Evolutionary conservation across 2,329 filamentous ascomycete genomes (phyloP).

Genomic region (Plectosphaerella cucumerina): DNA sequence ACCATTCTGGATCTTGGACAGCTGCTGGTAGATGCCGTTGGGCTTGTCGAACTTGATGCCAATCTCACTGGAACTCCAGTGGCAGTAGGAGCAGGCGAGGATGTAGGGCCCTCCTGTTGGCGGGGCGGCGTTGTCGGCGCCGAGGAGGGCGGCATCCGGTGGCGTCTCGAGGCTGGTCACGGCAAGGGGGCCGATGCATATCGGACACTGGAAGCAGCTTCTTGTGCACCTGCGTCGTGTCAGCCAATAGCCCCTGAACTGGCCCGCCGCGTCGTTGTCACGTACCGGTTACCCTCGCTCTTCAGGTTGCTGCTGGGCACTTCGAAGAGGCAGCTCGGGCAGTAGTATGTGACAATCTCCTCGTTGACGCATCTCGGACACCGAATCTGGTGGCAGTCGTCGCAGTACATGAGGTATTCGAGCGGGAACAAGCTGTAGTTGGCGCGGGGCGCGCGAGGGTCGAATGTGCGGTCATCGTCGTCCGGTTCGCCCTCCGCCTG

Average conservation of each 20-base stretch:
- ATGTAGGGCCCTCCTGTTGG: slow-evolving; percentile 58
- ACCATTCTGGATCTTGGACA: slow-evolving; percentile 66
- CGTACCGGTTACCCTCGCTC: slow-evolving; percentile 86
- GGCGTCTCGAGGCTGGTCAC: slow-evolving; percentile 66
- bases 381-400: slow-evolving; percentile 94
- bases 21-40: slow-evolving; percentile 78
- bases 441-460: slow-evolving; percentile 77
- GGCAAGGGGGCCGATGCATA: slow-evolving; percentile 77
- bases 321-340: slow-evolving; percentile 92
- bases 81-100: slow-evolving; percentile 83
- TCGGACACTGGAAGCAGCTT: slow-evolving; percentile 92
- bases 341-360: slow-evolving; percentile 93
- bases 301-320: slow-evolving; percentile 90
- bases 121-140: slow-evolving; percentile 33
- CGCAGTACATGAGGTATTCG: slow-evolving; percentile 92
- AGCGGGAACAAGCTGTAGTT: slow-evolving; percentile 92
- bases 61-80: slow-evolving; percentile 87
- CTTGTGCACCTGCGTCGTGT: slow-evolving; percentile 66
- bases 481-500: slow-evolving; percentile 40
- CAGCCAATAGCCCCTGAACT: slow-evolving; percentile 1
- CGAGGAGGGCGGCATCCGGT: slow-evolving; percentile 38
- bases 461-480: slow-evolving; percentile 76
- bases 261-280: slow-evolving; percentile 6
- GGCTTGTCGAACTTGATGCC: slow-evolving; percentile 87
- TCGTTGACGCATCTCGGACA: slow-evolving; percentile 89